Conservation (phyloP, 1,284 basidiomycete species). For the Cryptococcus sp. region DNA sequence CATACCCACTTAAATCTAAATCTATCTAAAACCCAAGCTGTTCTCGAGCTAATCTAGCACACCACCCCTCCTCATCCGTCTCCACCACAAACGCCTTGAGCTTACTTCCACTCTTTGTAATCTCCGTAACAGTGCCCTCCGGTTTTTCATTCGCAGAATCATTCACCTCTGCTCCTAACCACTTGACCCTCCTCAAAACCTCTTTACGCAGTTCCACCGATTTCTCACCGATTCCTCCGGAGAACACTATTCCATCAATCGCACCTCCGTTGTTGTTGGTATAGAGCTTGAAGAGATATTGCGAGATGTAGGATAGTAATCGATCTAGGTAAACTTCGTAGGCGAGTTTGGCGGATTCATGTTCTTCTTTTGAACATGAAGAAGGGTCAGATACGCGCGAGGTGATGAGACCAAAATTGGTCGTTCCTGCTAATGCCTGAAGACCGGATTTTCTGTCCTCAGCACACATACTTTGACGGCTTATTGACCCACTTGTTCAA, state of each 20-base stretch:
- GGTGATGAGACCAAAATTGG: conserved; percentile 65
- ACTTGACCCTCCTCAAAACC: conserved; percentile 55
- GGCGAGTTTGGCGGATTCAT: conserved; percentile 53
- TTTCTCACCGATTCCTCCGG: conserved; percentile 79
- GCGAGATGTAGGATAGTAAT: conserved; percentile 64
- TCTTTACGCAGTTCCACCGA: conserved; percentile 59
- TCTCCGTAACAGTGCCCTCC: conserved; percentile 40
- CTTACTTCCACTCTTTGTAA: conserved; percentile 41
- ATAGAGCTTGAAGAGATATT: conserved; percentile 67
- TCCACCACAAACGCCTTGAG: conserved; percentile 50
- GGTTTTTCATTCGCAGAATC: conserved; percentile 44
- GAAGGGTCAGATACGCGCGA: conserved; percentile 40
- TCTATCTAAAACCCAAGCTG: conserved; percentile 32
- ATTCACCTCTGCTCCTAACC: conserved; percentile 59
- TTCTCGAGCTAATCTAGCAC: conserved; percentile 34
- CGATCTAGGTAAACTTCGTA: conserved; percentile 72
- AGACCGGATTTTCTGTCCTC: conserved; percentile 56
- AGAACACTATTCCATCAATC: conserved; percentile 76
- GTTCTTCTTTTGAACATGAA: conserved; percentile 32
- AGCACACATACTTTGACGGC: neutral
- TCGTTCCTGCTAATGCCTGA: conserved; percentile 67
- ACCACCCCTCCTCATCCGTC: conserved; percentile 53
- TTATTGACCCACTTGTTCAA: conserved; percentile 60
- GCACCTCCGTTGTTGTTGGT: conserved; percentile 39
- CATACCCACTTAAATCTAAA: too few species aligned